A percentile compares a stretch with the other conserved stretches of the same genome.
These are phyloP conservation scores for Ballota nigra DNA, from an alignment of 257 asterid species.

Conservation along the genomic window DNA sequence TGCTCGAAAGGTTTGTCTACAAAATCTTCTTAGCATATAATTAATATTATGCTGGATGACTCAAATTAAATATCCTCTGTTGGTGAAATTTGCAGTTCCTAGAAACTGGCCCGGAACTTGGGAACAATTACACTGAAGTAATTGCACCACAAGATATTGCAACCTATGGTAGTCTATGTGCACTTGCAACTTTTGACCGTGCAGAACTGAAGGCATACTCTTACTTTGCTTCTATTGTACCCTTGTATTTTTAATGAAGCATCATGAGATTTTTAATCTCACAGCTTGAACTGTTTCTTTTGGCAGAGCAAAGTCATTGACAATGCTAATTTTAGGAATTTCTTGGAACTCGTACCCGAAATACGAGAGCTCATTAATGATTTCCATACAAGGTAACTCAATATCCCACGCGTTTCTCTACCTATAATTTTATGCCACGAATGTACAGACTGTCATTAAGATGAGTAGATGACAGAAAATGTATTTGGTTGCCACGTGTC, in stretches of 20 bases:
- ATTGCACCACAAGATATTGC: conserved; percentile 98
- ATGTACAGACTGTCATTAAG: not conserved
- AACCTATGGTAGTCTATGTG: conserved; percentile 96
- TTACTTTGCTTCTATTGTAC: not conserved
- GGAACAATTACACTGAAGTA: conserved; percentile 74
- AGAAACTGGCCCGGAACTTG: conserved; percentile 83
- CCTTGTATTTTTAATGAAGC: not conserved
- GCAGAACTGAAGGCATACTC: conserved; percentile 77
- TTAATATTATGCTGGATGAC: conserved; percentile 8
- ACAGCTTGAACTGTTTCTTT: conserved; percentile 10
- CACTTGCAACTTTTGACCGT: conserved; percentile 96
- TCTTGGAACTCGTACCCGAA: conserved; percentile 95
- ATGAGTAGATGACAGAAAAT: not conserved
- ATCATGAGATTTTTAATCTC: conserved; percentile 9
- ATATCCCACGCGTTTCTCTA: not conserved
- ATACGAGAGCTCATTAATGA: conserved; percentile 91
- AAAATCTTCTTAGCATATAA: not conserved
- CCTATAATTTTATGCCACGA: not conserved
- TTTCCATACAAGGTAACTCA: conserved; percentile 81
- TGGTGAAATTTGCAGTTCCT: conserved; percentile 59
- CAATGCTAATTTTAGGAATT: conserved; percentile 77
- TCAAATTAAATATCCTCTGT: not conserved
- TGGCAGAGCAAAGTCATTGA: conserved; percentile 95
- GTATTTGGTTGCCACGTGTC: not conserved
- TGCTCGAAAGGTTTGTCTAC: conserved; percentile 84